phyloP scores from a whole-genome alignment of 352 stramenopile species.

The Phytopythium aichiense region DNA sequence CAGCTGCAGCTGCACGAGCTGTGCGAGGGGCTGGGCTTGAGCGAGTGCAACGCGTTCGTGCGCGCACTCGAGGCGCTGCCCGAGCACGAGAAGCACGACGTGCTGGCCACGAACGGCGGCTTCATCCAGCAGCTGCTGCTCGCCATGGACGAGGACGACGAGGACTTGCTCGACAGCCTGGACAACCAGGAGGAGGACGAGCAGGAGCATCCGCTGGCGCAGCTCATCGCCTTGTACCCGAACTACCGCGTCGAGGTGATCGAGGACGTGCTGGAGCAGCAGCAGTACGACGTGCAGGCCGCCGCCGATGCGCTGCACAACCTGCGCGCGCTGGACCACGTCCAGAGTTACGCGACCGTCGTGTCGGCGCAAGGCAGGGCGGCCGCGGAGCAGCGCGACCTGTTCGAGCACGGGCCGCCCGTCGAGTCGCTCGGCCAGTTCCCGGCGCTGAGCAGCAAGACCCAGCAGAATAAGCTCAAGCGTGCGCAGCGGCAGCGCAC shows the following conservation, averaged over 20 bases:
- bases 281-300: conserved; percentile 52
- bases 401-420: conserved; percentile 21
- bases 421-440: conserved; percentile 56
- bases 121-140: conserved; percentile 68
- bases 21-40: conserved; percentile 47
- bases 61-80: conserved; percentile 36
- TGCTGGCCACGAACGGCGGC: conserved; percentile 41
- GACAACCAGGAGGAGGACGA: conserved; percentile 21
- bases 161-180: background rate
- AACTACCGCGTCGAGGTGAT: conserved; percentile 55
- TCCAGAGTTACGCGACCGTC: conserved; percentile 61
- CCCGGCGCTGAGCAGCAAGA: conserved; percentile 36
- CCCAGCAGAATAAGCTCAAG: conserved; percentile 28
- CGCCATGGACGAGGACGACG: conserved; percentile 46
- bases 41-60: conserved; percentile 48
- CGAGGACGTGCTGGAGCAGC: conserved; percentile 54
- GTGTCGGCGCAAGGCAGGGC: conserved; percentile 25
- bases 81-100: conserved; percentile 32
- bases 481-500: conserved; percentile 27
- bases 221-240: conserved; percentile 52
- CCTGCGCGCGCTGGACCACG: conserved; percentile 40
- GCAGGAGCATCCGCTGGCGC: conserved; percentile 41
- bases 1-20: conserved; percentile 54
- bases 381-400: conserved; percentile 15
- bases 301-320: conserved; percentile 53